Evolutionary conservation across 73 alveolate species (phyloP).

Genomic region (Tetrahymena elliotti): DNA sequence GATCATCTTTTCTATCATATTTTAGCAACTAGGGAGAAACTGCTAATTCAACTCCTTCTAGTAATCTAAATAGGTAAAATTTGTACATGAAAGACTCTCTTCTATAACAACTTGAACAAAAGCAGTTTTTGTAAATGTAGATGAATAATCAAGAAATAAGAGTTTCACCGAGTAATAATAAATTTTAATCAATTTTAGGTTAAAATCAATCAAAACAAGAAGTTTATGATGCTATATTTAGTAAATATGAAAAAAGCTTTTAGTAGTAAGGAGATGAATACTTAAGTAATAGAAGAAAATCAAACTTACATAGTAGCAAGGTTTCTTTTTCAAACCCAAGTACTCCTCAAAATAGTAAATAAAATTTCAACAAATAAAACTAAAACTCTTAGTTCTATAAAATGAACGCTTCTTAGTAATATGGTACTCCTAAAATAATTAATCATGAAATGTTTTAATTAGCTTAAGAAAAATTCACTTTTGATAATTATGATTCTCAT

Average conservation of each 20-base stretch:
- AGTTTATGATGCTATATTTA: background rate
- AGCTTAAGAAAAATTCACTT: background rate
- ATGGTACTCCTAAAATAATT: background rate
- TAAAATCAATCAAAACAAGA: background rate
- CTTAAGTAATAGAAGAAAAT: background rate
- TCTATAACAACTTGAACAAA: background rate
- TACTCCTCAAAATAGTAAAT: background rate
- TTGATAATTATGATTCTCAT: background rate
- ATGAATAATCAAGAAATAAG: background rate
- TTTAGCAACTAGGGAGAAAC: background rate
- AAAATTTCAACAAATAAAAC: background rate
- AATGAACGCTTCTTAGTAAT: background rate
- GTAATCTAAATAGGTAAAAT: too few species aligned
- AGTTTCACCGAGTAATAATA: background rate
- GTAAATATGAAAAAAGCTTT: background rate
- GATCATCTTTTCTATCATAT: background rate
- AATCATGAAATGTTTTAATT: background rate
- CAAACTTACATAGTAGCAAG: background rate
- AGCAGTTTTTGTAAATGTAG: background rate
- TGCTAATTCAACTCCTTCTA: background rate
- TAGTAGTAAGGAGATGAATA: background rate
- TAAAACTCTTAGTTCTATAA: background rate
- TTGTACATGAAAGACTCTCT: background rate
- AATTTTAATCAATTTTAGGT: background rate
- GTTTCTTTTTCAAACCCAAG: background rate